phyloP scores from a whole-genome alignment of 75 land plant genomes.

The Pinus albicaulis region DNA sequence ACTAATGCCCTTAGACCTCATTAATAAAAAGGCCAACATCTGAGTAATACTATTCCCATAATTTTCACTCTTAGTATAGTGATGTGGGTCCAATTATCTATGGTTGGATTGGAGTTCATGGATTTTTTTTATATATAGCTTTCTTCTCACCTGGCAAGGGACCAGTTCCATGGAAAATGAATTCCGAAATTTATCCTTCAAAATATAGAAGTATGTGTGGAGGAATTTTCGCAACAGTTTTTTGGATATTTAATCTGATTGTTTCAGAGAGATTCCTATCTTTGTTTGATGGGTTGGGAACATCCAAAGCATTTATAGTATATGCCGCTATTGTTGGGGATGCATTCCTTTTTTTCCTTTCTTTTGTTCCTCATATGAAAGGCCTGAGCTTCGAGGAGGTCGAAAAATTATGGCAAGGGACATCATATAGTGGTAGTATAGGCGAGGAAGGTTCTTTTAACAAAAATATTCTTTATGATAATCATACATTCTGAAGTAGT shows the following conservation, averaged over 20 bases:
- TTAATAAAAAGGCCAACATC: too few species aligned
- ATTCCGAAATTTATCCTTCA: too few species aligned
- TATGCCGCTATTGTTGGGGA: slow-evolving; percentile 57
- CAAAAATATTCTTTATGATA: too few species aligned
- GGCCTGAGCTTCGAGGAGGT: slow-evolving; percentile 86
- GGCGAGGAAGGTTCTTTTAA: too few species aligned
- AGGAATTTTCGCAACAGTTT: slow-evolving; percentile 90
- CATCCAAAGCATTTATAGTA: slow-evolving; percentile 65
- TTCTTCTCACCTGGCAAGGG: too few species aligned
- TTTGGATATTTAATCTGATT: slow-evolving; percentile 7
- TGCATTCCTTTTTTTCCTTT: slow-evolving; percentile 67
- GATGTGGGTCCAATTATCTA: too few species aligned
- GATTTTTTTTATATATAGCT: too few species aligned
- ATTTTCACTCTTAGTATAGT: not conserved
- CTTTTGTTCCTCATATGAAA: slow-evolving; percentile 86
- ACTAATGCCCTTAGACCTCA: too few species aligned
- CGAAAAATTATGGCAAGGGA: slow-evolving; percentile 68
- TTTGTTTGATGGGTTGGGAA: slow-evolving; percentile 60
- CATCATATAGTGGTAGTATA: slow-evolving; percentile 27
- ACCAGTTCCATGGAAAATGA: too few species aligned
- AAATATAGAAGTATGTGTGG: slow-evolving; percentile 72
- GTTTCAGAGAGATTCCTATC: slow-evolving; percentile 83
- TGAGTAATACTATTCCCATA: too few species aligned
- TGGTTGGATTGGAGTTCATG: too few species aligned
- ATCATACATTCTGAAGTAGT: too few species aligned